A percentile compares a stretch with the other conserved stretches of the same genome.
Conservation (phyloP, 306 rosid species). For the Clitoria ternatea region DNA sequence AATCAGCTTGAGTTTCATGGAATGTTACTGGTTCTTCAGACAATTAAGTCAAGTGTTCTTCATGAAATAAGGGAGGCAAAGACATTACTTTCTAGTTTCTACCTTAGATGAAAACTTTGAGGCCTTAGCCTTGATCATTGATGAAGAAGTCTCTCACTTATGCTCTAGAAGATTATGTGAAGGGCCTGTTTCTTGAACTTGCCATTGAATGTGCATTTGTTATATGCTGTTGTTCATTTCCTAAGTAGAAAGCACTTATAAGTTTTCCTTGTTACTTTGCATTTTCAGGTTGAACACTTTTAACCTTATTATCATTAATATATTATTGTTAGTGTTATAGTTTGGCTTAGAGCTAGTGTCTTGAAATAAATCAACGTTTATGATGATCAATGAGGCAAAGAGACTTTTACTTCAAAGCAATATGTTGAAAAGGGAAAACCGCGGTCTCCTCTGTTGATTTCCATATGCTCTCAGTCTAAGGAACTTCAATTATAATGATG, state of each 20-base stretch:
- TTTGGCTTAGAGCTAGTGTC: neutral
- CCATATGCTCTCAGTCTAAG: constrained; percentile 8
- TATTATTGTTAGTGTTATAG: no score
- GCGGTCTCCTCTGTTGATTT: constrained; percentile 10
- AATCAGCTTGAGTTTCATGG: constrained; percentile 12
- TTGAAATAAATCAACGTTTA: neutral
- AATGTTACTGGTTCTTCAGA: constrained; percentile 49
- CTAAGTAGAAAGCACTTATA: constrained; percentile 97
- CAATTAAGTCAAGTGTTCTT: constrained; percentile 64
- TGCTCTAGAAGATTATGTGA: constrained; percentile 78
- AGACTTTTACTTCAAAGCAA: neutral
- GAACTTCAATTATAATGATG: constrained; percentile 13
- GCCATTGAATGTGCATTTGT: constrained; percentile 95
- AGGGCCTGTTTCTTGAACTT: constrained; percentile 76
- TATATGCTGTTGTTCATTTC: constrained; percentile 97
- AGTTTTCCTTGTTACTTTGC: constrained; percentile 16
- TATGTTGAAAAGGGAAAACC: neutral
- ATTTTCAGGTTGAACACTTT: neutral
- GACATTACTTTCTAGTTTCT: constrained; percentile 37
- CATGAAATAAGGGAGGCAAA: constrained; percentile 64
- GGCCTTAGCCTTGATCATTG: constrained; percentile 92
- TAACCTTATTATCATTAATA: neutral
- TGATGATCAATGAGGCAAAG: neutral
- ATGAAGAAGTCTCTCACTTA: constrained; percentile 87
- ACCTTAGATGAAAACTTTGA: constrained; percentile 37